Conservation (phyloP, 2,329 filamentous ascomycete species). For the Trichoderma sp. region DNA sequence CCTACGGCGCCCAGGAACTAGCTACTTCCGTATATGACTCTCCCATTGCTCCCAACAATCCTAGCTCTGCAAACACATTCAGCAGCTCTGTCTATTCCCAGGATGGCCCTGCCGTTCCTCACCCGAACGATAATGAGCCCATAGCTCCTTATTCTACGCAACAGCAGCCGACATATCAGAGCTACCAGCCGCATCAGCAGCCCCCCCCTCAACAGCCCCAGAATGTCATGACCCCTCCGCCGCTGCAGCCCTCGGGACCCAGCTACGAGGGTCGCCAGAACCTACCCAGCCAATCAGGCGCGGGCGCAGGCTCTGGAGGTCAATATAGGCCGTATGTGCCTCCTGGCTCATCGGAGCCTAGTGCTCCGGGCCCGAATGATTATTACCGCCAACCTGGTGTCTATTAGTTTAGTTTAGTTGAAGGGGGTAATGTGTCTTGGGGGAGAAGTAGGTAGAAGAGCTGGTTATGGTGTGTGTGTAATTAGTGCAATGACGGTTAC, state of each 20-base stretch:
- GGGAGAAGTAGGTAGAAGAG: not conserved
- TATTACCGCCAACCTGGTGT: slow-evolving; percentile 55
- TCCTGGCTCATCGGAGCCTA: slow-evolving; percentile 44
- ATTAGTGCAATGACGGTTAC: not conserved
- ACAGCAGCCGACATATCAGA: slow-evolving; percentile 46
- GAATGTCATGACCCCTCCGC: slow-evolving; percentile 43
- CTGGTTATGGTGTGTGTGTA: not conserved
- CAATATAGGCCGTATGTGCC: slow-evolving; percentile 65
- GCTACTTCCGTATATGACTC: slow-evolving; percentile 78
- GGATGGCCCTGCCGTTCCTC: slow-evolving; percentile 44
- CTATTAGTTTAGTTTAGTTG: slow-evolving; percentile 30
- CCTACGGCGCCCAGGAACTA: slow-evolving; percentile 68
- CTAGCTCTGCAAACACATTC: slow-evolving; percentile 47
- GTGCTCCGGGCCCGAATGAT: slow-evolving; percentile 55
- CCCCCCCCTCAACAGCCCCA: slow-evolving; percentile 41
- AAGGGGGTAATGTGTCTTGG: not conserved
- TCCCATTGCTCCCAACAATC: slow-evolving; percentile 60
- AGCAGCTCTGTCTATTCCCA: slow-evolving; percentile 51
- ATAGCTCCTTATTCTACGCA: slow-evolving; percentile 34
- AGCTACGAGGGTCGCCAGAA: slow-evolving; percentile 54
- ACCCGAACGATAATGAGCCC: slow-evolving; percentile 34
- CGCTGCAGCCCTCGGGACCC: slow-evolving; percentile 48
- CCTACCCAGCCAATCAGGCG: slow-evolving; percentile 49
- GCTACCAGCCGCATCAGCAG: slow-evolving; percentile 43
- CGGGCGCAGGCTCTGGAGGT: slow-evolving; percentile 31